Evolutionary conservation across 225 moss, liverwort and hornwort species (phyloP), one percentile per base, ranked within the genome.

Genomic region (Pleurozium schreberi): DNA sequence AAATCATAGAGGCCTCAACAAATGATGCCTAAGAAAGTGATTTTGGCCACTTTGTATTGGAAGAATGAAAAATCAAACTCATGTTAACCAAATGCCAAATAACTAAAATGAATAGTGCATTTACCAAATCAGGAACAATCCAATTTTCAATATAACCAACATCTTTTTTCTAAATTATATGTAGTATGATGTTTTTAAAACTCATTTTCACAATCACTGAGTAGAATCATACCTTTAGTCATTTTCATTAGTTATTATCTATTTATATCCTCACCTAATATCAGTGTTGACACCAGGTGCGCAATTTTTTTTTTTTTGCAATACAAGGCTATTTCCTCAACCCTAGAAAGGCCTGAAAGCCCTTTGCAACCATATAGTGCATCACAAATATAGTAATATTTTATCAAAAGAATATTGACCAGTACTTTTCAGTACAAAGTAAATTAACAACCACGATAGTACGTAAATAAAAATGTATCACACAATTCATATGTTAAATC

Each of bases 141-240:
- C 8, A 74, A 2, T 52, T 52, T 47, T 22, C 0, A 22, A 0
- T 0, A 1, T 9, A 53, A 53, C 14, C 1, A 52, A 76, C 7
- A 9, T 23, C 22, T 53, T 36, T 36, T 76, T 53, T 33, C 14
- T 14, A 76, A 53, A 36, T 23, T 23, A 36, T 12, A 36, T 23
- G 6, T 5, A 0, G 1, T 36, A 23, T 1, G 0, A 22, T 36
- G 1, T 36, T 53, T 70, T 38, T 10, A 23, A 9, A 1, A 76
- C 4, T 53, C 14, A 23, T 14, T 53, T 36, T 53, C 5, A 22
- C 6, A 53, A 76, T 22, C 3, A 76, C 23, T 14, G 22, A 22
- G 8, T 52, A 0, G 2, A 36, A 52, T 5, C 15, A 52, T 34
- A 21, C 11, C 21, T 52, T 22, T 8, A 12, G 8, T 50, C 2